These are phyloP conservation scores for Kurtzmaniella fragi DNA, from an alignment of 805 yeast species.

Conservation along the genomic window DNA sequence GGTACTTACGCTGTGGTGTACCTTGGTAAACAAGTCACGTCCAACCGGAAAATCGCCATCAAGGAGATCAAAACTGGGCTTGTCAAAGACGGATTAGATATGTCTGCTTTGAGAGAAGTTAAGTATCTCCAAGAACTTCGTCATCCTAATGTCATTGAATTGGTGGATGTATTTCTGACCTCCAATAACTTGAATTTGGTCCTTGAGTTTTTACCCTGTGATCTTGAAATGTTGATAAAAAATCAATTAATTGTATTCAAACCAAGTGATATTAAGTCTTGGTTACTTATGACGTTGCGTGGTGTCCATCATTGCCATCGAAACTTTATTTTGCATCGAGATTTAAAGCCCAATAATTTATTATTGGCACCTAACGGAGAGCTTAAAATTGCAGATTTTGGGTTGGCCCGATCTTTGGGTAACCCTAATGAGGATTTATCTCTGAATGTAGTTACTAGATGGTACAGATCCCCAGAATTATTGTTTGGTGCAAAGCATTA, in stretches of 20 bases:
- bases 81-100: conserved; percentile 93
- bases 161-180: conserved; percentile 79
- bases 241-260: conserved; percentile 72
- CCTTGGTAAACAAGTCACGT: conserved; percentile 63
- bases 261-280: conserved; percentile 84
- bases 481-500: conserved; percentile 42
- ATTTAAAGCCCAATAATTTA: conserved; percentile 88
- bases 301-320: conserved; percentile 96
- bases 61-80: conserved; percentile 93
- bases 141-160: conserved; percentile 77
- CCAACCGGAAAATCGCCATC: conserved; percentile 68
- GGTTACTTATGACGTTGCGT: conserved; percentile 91
- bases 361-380: conserved; percentile 83
- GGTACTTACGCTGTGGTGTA: conserved; percentile 98
- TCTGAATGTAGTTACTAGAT: conserved; percentile 92
- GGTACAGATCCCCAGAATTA: conserved; percentile 85
- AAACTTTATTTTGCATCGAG: conserved; percentile 85
- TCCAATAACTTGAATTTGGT: conserved; percentile 71
- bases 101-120: conserved; percentile 88
- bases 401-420: conserved; percentile 83
- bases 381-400: conserved; percentile 95
- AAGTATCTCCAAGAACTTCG: conserved; percentile 3
- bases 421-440: conserved; percentile 71
- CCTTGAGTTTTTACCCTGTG: conserved; percentile 84
- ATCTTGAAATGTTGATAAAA: conserved; percentile 82